These are phyloP conservation scores for Cocos nucifera DNA, from an alignment of 176 grass and related monocot species.

Conservation along the genomic window DNA sequence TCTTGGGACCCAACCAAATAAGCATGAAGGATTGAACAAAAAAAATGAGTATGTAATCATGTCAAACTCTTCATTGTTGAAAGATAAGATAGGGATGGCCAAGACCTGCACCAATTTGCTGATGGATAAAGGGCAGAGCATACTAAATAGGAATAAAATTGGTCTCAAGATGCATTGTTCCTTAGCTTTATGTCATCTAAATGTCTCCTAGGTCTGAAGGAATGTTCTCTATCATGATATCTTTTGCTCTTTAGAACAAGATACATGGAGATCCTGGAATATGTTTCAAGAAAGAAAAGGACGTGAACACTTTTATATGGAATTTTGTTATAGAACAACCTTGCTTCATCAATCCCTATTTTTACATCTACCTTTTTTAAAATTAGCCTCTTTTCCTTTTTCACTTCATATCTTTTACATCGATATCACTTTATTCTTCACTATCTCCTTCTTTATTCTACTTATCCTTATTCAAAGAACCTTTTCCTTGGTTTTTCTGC, in stretches of 20 bases:
- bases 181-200: conserved; percentile 37
- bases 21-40: not conserved
- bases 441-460: conserved; percentile 9
- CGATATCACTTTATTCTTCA: conserved; percentile 7
- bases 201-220: conserved; percentile 11
- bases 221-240: conserved; percentile 1
- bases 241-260: conserved; percentile 9
- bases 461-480: not conserved
- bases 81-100: conserved; percentile 8
- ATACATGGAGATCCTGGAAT: not conserved
- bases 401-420: not conserved
- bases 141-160: conserved; percentile 16
- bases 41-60: not conserved
- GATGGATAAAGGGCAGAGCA: conserved; percentile 66
- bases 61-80: not conserved
- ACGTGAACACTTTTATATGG: not conserved
- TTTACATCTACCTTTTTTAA: not conserved
- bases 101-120: conserved; percentile 39
- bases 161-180: conserved; percentile 6
- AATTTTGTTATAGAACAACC: not conserved
- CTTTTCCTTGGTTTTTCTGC: not conserved
- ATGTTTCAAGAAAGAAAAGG: conserved; percentile 1
- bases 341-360: not conserved
- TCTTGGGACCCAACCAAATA: too few relatives aligned
- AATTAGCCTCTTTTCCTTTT: not conserved